Evolutionary conservation across 257 asterid genomes (phyloP).

Genomic region (Gardenia jasminoides): DNA sequence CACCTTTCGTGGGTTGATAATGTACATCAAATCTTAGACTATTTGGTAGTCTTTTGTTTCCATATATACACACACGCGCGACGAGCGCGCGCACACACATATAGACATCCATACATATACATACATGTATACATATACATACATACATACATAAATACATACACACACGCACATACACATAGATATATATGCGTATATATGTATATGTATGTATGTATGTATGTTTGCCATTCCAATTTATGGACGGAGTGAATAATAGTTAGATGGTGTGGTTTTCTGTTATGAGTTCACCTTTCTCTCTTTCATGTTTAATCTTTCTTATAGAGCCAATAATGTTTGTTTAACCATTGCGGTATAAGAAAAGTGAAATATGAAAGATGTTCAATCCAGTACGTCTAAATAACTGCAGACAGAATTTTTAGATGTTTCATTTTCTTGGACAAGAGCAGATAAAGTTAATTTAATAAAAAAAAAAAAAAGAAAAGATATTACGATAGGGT

Average conservation of each 20-base stretch:
- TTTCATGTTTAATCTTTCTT: background rate
- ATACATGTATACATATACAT: no score
- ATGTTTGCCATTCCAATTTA: no score
- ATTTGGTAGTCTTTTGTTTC: background rate
- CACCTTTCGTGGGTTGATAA: background rate
- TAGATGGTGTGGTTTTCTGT: no score
- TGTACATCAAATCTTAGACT: background rate
- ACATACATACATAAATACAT: no score
- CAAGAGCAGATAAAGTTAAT: background rate
- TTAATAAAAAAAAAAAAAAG: no score
- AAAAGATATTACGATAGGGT: background rate
- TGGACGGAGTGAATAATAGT: background rate
- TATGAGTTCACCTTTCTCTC: background rate
- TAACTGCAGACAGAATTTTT: background rate
- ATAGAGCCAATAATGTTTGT: background rate
- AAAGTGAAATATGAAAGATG: background rate
- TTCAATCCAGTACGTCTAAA: background rate
- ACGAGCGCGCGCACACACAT: no score
- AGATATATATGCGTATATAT: no score
- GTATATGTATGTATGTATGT: no score
- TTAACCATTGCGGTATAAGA: background rate
- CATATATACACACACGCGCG: no score
- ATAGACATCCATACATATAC: no score
- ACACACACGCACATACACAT: no score
- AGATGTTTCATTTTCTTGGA: background rate